Percentiles rank a stretch among this genome's conserved stretches.
phyloP scores from a whole-genome alignment of 768 basidiomycete species.

The Lactifluus pinguis region DNA sequence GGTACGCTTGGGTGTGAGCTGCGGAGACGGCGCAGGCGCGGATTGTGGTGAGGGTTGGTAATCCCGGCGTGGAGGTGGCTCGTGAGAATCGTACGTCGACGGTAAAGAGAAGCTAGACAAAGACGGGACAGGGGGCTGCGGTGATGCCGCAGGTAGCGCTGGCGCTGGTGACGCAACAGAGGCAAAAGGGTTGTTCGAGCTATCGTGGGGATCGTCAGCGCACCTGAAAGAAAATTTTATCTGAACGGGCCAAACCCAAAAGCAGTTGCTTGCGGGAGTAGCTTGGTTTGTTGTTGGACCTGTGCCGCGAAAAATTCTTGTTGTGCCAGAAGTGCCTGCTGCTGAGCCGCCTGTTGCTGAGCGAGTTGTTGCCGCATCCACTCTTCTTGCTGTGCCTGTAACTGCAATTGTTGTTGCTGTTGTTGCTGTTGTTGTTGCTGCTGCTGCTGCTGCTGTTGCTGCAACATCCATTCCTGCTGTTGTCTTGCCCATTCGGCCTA shows the following conservation, averaged over 20 bases:
- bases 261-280: conserved; percentile 58
- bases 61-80: conserved; percentile 32
- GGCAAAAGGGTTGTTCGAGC: conserved; percentile 96
- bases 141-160: conserved; percentile 27
- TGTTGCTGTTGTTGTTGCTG: conserved; percentile 39
- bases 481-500: conserved; percentile 38
- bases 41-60: conserved; percentile 32
- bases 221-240: neutral
- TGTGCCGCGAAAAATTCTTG: conserved; percentile 15
- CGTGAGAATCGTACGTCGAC: conserved; percentile 50
- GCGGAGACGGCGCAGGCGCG: conserved; percentile 15
- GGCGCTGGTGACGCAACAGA: conserved; percentile 25
- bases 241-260: conserved; percentile 45
- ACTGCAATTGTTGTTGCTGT: conserved; percentile 35
- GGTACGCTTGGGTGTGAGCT: conserved; percentile 16
- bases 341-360: conserved; percentile 47
- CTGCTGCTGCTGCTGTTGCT: conserved; percentile 45
- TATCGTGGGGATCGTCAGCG: conserved; percentile 23
- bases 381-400: conserved; percentile 43
- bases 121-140: conserved; percentile 24
- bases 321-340: conserved; percentile 33
- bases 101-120: conserved; percentile 53
- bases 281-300: conserved; percentile 25
- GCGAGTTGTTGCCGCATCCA: conserved; percentile 54
- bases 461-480: conserved; percentile 64